Percentiles rank a stretch among this genome's conserved stretches.
Conservation (phyloP, 2,329 filamentous ascomycete species). For the Sporothrix inflata region DNA sequence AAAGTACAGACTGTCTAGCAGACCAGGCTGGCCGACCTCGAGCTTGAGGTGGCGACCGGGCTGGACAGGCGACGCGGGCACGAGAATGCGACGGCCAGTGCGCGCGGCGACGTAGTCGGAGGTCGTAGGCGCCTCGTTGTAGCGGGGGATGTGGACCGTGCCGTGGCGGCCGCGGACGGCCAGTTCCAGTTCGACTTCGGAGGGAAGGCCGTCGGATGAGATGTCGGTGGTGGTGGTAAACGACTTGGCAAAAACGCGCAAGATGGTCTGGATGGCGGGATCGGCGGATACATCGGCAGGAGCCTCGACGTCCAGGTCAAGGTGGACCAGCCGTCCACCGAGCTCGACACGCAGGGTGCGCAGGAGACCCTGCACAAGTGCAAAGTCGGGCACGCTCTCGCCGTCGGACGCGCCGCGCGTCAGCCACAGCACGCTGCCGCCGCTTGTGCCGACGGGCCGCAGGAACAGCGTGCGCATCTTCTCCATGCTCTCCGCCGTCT, state of each 20-base stretch:
- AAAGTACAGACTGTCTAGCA: slow-evolving; percentile 39
- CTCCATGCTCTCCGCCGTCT: slow-evolving; percentile 37
- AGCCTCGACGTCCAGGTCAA: slow-evolving; percentile 38
- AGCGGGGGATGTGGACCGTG: slow-evolving; percentile 33
- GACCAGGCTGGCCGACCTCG: slow-evolving; percentile 35
- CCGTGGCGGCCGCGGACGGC: slow-evolving; percentile 26
- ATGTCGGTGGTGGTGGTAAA: slow-evolving; percentile 12
- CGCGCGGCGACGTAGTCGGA: slow-evolving; percentile 31
- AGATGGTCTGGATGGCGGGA: background rate
- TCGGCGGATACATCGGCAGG: slow-evolving; percentile 29
- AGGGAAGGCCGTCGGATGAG: background rate
- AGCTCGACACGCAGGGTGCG: slow-evolving; percentile 41
- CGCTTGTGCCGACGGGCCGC: slow-evolving; percentile 28
- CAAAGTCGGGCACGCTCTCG: slow-evolving; percentile 37
- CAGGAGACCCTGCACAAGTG: slow-evolving; percentile 41
- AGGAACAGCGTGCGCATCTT: slow-evolving; percentile 38
- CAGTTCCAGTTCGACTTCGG: slow-evolving; percentile 30
- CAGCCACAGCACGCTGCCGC: slow-evolving; percentile 41
- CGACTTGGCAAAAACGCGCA: slow-evolving; percentile 22
- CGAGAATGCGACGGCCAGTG: slow-evolving; percentile 27
- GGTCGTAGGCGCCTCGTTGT: slow-evolving; percentile 25
- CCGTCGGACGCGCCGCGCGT: slow-evolving; percentile 38
- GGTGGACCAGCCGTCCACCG: slow-evolving; percentile 29
- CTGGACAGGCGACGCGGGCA: slow-evolving; percentile 29
- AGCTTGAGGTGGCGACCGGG: slow-evolving; percentile 31